Evolutionary conservation across 805 yeast genomes (phyloP).

Genomic region (Saturnispora sekii): DNA sequence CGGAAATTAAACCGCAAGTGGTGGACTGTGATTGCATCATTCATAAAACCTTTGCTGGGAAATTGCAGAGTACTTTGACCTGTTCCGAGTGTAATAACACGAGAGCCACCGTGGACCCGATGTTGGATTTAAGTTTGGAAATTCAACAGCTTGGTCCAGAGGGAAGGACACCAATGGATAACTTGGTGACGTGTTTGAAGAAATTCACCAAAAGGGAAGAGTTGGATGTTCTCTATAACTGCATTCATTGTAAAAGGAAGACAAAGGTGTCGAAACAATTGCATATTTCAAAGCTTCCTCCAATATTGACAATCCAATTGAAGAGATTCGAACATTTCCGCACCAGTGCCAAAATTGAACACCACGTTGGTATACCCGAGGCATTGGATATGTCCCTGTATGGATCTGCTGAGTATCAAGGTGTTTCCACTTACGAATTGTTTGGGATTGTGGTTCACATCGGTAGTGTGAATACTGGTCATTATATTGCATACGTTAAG

Average conservation of each 20-base stretch:
- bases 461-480: conserved; percentile 95
- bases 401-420: conserved; percentile 15
- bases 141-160: conserved; percentile 33
- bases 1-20: conserved; percentile 3
- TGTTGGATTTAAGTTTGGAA: conserved; percentile 81
- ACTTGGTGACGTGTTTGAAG: conserved; percentile 56
- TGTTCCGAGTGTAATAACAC: conserved; percentile 60
- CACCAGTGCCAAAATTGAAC: conserved; percentile 62
- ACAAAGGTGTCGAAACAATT: conserved; percentile 68
- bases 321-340: conserved; percentile 65
- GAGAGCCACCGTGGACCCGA: conserved; percentile 75
- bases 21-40: conserved; percentile 62
- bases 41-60: conserved; percentile 78
- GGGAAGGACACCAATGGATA: conserved; percentile 15
- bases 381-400: conserved; percentile 65
- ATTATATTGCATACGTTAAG: conserved; percentile 75
- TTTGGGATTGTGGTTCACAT: conserved; percentile 82
- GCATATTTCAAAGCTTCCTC: conserved; percentile 58
- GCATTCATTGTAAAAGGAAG: conserved; percentile 52
- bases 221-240: conserved; percentile 64
- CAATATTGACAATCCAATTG: conserved; percentile 73
- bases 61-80: conserved; percentile 64
- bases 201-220: conserved; percentile 72
- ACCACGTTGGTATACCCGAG: conserved; percentile 62
- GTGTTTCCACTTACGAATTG: conserved; percentile 51